Conservation (phyloP, 2,329 filamentous ascomycete genomes). For the Trichoderma koningiopsis region DNA sequence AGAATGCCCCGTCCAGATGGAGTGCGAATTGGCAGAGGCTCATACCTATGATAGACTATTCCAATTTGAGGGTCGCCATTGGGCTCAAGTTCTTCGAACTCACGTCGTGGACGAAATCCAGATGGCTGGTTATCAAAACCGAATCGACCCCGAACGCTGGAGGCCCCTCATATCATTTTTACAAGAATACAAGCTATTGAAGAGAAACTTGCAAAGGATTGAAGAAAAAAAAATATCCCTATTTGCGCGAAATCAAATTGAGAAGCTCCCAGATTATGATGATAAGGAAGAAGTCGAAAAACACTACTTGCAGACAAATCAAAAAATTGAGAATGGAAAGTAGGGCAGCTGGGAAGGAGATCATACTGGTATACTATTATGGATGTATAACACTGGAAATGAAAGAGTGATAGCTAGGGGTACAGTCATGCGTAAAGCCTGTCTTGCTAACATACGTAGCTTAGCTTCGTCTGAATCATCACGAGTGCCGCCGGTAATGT, state of each 20-base stretch:
- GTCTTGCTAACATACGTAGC: not conserved
- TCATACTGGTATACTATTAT: not conserved
- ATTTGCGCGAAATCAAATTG: conserved; percentile 6
- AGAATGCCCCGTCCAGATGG: conserved; percentile 49
- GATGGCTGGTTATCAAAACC: conserved; percentile 42
- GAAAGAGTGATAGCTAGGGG: not conserved
- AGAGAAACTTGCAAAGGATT: conserved; percentile 33
- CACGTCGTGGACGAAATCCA: conserved; percentile 40
- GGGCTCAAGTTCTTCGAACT: conserved; percentile 42
- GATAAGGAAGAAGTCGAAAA: conserved; percentile 12
- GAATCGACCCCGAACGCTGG: conserved; percentile 48
- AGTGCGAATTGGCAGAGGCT: conserved; percentile 40
- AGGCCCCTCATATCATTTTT: conserved; percentile 49
- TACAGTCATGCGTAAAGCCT: not conserved
- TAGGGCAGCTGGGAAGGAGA: not conserved
- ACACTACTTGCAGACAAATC: not conserved
- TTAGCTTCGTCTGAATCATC: not conserved
- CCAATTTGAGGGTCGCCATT: conserved; percentile 36
- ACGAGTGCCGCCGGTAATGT: not conserved
- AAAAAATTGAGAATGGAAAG: not conserved
- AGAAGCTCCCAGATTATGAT: not conserved
- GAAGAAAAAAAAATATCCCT: conserved; percentile 39
- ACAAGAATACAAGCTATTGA: conserved; percentile 40
- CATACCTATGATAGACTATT: conserved; percentile 39
- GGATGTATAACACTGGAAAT: not conserved